Evolutionary conservation across 2,329 filamentous ascomycete genomes (phyloP).

Genomic region (Grosmannia penicillata): DNA sequence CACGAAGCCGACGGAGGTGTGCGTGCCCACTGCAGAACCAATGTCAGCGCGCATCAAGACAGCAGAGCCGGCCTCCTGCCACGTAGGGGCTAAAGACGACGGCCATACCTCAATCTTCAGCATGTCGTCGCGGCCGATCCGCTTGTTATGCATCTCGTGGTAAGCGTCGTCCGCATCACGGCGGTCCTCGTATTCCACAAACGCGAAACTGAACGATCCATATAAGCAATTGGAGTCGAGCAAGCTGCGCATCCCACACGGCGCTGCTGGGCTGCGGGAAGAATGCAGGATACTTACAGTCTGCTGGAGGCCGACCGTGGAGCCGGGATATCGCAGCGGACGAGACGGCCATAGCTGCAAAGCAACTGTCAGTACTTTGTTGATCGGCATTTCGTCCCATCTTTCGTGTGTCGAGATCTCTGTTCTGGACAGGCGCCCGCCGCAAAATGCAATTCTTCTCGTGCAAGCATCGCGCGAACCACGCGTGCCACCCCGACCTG

Average conservation of each 20-base stretch:
- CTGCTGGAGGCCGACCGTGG: slow-evolving; percentile 86
- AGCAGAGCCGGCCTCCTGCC: slow-evolving; percentile 1
- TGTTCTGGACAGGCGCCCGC: too few species aligned
- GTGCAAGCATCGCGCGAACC: too few species aligned
- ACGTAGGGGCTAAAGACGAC: neutral
- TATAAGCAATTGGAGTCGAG: too few species aligned
- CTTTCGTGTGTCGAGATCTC: neutral
- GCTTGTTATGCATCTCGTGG: slow-evolving; percentile 99
- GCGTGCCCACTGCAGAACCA: slow-evolving; percentile 68
- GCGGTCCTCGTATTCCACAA: slow-evolving; percentile 97
- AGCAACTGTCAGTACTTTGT: neutral
- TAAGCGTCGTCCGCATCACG: slow-evolving; percentile 98
- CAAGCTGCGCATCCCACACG: too few species aligned
- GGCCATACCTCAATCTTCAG: slow-evolving; percentile 88
- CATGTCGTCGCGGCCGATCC: slow-evolving; percentile 85
- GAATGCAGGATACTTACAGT: slow-evolving; percentile 77
- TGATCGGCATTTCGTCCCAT: too few species aligned
- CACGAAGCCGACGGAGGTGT: slow-evolving; percentile 96
- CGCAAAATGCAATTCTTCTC: too few species aligned
- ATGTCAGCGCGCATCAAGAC: slow-evolving; percentile 3
- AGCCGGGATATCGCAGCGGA: slow-evolving; percentile 95
- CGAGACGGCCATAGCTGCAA: slow-evolving; percentile 82
- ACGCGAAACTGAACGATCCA: slow-evolving; percentile 78
- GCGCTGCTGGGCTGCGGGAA: too few species aligned
- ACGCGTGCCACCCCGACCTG: too few species aligned